Conservation (phyloP, 2,329 filamentous ascomycete species). For the Huntiella abstrusa region DNA sequence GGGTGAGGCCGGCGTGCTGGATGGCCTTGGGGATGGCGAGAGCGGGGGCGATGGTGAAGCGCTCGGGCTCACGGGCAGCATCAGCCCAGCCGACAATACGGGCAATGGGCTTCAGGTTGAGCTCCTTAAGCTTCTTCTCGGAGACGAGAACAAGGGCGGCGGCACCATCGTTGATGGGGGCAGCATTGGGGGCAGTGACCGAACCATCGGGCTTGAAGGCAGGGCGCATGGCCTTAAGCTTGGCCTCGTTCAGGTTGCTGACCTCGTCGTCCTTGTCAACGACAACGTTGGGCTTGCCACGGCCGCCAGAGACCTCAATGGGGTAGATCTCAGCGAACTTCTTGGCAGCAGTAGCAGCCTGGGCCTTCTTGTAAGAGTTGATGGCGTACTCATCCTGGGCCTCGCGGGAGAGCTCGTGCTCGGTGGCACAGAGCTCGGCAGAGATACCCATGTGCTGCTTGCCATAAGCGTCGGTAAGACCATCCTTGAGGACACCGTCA, state of each 20-base stretch:
- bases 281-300: slow-evolving; percentile 69
- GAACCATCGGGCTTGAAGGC: slow-evolving; percentile 71
- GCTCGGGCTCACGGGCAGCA: slow-evolving; percentile 74
- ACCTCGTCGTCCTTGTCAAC: slow-evolving; percentile 85
- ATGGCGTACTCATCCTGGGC: slow-evolving; percentile 94
- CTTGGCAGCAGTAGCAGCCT: slow-evolving; percentile 64
- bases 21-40: slow-evolving; percentile 94
- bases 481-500: slow-evolving; percentile 86
- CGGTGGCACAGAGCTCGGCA: slow-evolving; percentile 76
- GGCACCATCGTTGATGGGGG: slow-evolving; percentile 87
- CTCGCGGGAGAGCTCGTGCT: slow-evolving; percentile 65
- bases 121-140: slow-evolving; percentile 81
- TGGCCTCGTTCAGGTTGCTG: slow-evolving; percentile 77
- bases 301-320: slow-evolving; percentile 68
- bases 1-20: slow-evolving; percentile 72
- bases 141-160: slow-evolving; percentile 85
- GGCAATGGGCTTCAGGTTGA: slow-evolving; percentile 76
- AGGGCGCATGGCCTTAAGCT: slow-evolving; percentile 69
- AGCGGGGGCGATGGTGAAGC: slow-evolving; percentile 87
- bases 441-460: slow-evolving; percentile 93
- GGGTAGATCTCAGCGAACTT: slow-evolving; percentile 81
- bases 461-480: slow-evolving; percentile 84
- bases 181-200: slow-evolving; percentile 90
- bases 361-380: slow-evolving; percentile 81
- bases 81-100: slow-evolving; percentile 98